Conservation (phyloP, 2,329 filamentous ascomycete genomes). For the Cadophora sp. region DNA sequence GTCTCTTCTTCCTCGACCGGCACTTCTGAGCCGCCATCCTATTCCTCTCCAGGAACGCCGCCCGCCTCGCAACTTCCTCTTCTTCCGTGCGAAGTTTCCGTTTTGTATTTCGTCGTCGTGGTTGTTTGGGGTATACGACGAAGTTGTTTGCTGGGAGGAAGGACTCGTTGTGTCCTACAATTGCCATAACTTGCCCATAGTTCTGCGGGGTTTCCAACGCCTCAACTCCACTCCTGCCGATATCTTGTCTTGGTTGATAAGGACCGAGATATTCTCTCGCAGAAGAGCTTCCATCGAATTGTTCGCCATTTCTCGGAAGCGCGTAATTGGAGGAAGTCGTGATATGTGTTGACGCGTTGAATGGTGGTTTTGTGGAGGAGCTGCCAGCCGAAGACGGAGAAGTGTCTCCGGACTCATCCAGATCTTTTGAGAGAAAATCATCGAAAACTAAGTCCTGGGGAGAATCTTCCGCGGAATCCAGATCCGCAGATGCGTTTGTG, state of each 20-base stretch:
- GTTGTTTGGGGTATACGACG: not conserved
- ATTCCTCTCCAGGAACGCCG: conserved; percentile 16
- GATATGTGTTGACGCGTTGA: not conserved
- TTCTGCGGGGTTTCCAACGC: not conserved
- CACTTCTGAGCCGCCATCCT: conserved; percentile 18
- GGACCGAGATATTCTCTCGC: not conserved
- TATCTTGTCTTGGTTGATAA: not conserved
- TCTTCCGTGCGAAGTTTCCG: conserved; percentile 12
- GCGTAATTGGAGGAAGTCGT: not conserved
- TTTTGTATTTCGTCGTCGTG: conserved; percentile 11
- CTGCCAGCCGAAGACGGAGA: conserved; percentile 8
- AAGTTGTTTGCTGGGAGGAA: not conserved
- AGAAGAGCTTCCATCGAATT: not conserved
- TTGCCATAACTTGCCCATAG: not conserved
- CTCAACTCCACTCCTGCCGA: not conserved
- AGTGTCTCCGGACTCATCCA: not conserved
- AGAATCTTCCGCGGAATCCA: conserved; percentile 2
- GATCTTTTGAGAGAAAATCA: not conserved
- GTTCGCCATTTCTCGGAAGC: not conserved
- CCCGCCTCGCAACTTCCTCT: conserved; percentile 4
- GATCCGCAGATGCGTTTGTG: not conserved
- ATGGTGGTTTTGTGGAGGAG: not conserved
- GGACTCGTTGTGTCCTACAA: not conserved
- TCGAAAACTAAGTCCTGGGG: not conserved
- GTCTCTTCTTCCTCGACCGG: conserved; percentile 16